These are phyloP conservation scores for Cyberlindnera subsufficiens DNA, from an alignment of 805 yeast species.

Conservation along the genomic window DNA sequence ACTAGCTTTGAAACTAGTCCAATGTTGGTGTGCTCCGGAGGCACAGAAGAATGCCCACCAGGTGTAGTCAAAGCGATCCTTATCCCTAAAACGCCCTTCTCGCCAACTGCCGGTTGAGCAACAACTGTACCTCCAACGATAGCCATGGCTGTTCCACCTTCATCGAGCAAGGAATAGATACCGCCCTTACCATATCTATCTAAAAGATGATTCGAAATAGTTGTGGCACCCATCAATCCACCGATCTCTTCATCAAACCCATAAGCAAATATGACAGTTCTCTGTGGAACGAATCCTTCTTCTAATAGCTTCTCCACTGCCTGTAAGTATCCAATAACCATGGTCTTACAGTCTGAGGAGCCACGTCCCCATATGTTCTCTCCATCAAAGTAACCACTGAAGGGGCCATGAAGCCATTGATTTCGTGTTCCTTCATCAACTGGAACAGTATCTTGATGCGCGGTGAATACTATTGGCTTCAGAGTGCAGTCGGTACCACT, in stretches of 20 bases:
- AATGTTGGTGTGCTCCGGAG: slow-evolving; percentile 70
- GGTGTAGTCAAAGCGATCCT: slow-evolving; percentile 46
- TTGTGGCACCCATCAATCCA: slow-evolving; percentile 55
- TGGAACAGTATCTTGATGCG: slow-evolving; percentile 81
- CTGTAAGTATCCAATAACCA: slow-evolving; percentile 57
- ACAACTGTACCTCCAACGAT: slow-evolving; percentile 31
- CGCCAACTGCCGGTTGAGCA: slow-evolving; percentile 54
- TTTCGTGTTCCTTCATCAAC: slow-evolving; percentile 50
- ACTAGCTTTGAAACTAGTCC: slow-evolving; percentile 58
- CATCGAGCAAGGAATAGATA: slow-evolving; percentile 59
- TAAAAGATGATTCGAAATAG: slow-evolving; percentile 37
- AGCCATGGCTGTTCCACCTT: slow-evolving; percentile 34
- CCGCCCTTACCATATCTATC: slow-evolving; percentile 54
- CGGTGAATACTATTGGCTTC: slow-evolving; percentile 64
- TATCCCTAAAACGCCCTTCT: slow-evolving; percentile 55
- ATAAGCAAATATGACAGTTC: slow-evolving; percentile 55
- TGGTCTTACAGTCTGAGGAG: slow-evolving; percentile 64
- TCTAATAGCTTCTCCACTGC: slow-evolving; percentile 46
- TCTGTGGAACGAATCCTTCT: slow-evolving; percentile 42
- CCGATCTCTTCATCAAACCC: slow-evolving; percentile 76
- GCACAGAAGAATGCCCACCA: slow-evolving; percentile 71
- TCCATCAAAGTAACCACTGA: slow-evolving; percentile 60
- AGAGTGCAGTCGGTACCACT: slow-evolving; percentile 42
- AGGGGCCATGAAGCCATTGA: slow-evolving; percentile 65
- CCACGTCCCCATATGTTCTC: slow-evolving; percentile 69